These are phyloP conservation scores for Gillenia trifoliata DNA, from an alignment of 306 rosid species.

Conservation along the genomic window DNA sequence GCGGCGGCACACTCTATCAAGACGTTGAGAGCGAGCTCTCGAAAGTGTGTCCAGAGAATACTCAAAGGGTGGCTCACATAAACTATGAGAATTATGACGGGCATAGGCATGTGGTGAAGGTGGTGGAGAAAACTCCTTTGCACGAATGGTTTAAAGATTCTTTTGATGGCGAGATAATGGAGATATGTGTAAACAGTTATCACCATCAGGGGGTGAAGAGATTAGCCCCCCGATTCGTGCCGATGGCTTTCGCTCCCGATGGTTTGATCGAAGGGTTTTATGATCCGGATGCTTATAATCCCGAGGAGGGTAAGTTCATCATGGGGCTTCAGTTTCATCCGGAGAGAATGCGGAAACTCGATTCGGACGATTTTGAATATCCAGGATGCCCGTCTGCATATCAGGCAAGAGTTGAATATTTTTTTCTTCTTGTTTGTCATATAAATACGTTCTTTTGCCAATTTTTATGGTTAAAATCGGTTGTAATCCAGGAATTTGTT, in stretches of 20 bases:
- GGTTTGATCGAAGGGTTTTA: constrained; percentile 86
- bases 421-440: no score
- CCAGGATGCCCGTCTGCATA: constrained; percentile 85
- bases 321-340: constrained; percentile 98
- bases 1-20: constrained; percentile 81
- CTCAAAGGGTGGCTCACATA: constrained; percentile 43
- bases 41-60: constrained; percentile 37
- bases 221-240: constrained; percentile 72
- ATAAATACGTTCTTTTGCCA: constrained; percentile 34
- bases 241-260: constrained; percentile 82
- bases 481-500: constrained; percentile 63
- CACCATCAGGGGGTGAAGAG: constrained; percentile 93
- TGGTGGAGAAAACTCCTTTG: constrained; percentile 71
- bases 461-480: no score
- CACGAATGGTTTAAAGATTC: constrained; percentile 72
- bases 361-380: constrained; percentile 82
- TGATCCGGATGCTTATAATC: constrained; percentile 84
- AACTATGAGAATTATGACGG: constrained; percentile 83
- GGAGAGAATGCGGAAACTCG: constrained; percentile 66
- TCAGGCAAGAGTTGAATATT: constrained; percentile 34
- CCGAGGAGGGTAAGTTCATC: constrained; percentile 83
- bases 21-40: constrained; percentile 68
- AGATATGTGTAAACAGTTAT: constrained; percentile 77
- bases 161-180: constrained; percentile 45
- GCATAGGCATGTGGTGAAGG: constrained; percentile 66